phyloP scores from a whole-genome alignment of 1,284 basidiomycete species.

The Peniophora sp. region DNA sequence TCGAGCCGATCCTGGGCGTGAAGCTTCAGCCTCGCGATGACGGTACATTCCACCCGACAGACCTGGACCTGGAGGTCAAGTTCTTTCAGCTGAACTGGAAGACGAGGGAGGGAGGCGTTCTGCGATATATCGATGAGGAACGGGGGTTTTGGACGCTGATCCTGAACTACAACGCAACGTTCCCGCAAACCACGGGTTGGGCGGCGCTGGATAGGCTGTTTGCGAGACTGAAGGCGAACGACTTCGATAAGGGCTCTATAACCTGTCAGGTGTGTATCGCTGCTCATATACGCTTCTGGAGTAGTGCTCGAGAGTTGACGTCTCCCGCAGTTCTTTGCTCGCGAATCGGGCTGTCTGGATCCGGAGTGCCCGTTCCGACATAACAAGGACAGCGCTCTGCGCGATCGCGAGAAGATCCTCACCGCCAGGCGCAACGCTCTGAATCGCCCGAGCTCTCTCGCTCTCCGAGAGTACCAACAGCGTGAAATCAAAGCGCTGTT shows the following conservation, averaged over 20 bases:
- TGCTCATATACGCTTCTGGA: background rate
- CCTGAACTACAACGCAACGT: slow-evolving; percentile 14
- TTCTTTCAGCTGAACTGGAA: slow-evolving; percentile 11
- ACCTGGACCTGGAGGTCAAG: slow-evolving; percentile 11
- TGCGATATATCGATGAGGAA: slow-evolving; percentile 9
- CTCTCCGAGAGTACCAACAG: background rate
- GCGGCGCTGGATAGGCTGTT: slow-evolving; percentile 15
- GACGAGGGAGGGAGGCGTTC: slow-evolving; percentile 14
- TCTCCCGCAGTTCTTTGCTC: slow-evolving; percentile 14
- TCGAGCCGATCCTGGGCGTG: slow-evolving; percentile 11
- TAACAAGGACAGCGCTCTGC: slow-evolving; percentile 12
- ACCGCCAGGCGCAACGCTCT: slow-evolving; percentile 7
- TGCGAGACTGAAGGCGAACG: slow-evolving; percentile 9
- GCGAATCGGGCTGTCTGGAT: slow-evolving; percentile 15
- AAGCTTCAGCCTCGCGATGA: slow-evolving; percentile 15
- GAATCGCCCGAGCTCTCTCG: background rate
- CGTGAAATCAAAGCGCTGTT: background rate
- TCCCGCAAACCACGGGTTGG: slow-evolving; percentile 12
- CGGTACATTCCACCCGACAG: slow-evolving; percentile 16
- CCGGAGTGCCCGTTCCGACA: slow-evolving; percentile 16
- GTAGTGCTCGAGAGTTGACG: too few relatives aligned
- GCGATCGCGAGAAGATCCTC: slow-evolving; percentile 10
- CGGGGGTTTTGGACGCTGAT: slow-evolving; percentile 17
- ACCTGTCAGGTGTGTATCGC: slow-evolving; percentile 15
- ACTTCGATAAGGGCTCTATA: slow-evolving; percentile 10